Evolutionary conservation across 164 flowering plant species (phyloP), one percentile per base, ranked within the genome.

Genomic region (Berberis vulgaris): DNA sequence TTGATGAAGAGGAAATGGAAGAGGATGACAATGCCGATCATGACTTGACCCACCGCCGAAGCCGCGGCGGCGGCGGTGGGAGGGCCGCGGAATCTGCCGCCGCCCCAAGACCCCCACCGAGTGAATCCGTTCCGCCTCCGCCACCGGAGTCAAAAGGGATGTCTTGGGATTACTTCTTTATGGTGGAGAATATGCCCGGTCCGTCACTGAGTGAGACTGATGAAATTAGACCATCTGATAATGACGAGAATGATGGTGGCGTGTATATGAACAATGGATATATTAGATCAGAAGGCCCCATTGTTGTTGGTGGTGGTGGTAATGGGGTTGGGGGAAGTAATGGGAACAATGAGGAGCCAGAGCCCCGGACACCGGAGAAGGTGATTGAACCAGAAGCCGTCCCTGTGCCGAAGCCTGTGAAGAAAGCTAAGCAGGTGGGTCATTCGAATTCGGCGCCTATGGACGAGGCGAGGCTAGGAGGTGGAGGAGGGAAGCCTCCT

Each of bases 81-180:
- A 72, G 9, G 49, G 50, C 9, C 12, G 64, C 26, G 56, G 49
- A 5, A 9, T 62, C 45, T 3, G 72, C 64, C 7, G 60, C 74
- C 2, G 68, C 69, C 1, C 59, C 65, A 2, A 53, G 66, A 7
- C 74, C 68, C 6, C 73, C 76, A 26, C 60, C 72, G 49, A 71
- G 41, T 45, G 59, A 59, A 8, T 66, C 68, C 1, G 57, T 62
- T 26, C 73, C 79, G 1, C 84, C 82, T 0, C 79, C 82, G 26
- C 80, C 77, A 59, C 81, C 86, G 41, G 82, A 74, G 38, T 39
- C 73, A 12, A 80, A 69, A 54, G 78, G 75, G 11, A 69, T 62
- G 75, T 71, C 89, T 9, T 91, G 94, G 96, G 97, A 91, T 57
- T 88, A 81, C 69, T 87, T 91, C 67, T 83, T 82, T 11, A 69